These are phyloP conservation scores for Aspergillus sclerotiicarbonarius DNA, from an alignment of 495 filamentous ascomycete genomes.

Conservation along the genomic window DNA sequence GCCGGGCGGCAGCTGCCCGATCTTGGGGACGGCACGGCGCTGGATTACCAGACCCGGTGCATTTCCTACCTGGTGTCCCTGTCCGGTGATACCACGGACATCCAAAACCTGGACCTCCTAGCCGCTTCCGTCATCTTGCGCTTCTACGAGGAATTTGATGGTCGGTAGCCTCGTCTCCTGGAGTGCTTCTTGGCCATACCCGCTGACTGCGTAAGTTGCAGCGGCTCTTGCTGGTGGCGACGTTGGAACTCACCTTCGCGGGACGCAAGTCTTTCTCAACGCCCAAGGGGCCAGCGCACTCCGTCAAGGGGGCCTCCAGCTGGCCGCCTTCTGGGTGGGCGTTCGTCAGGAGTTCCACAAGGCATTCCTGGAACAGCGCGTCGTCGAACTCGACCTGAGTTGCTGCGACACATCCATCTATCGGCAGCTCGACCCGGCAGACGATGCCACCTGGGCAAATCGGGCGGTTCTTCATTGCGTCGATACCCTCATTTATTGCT, in stretches of 20 bases:
- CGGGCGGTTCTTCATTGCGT: conserved; percentile 25
- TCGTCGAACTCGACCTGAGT: conserved; percentile 20
- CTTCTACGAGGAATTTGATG: conserved; percentile 34
- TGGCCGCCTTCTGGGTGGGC: conserved; percentile 32
- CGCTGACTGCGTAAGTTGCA: conserved; percentile 4
- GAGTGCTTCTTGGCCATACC: no score
- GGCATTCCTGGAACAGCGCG: conserved; percentile 30
- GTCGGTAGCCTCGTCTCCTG: background rate
- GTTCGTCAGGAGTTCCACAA: conserved; percentile 37
- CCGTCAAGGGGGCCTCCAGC: conserved; percentile 19
- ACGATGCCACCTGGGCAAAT: conserved; percentile 29
- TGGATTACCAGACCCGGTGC: conserved; percentile 29
- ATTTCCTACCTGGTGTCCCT: conserved; percentile 24
- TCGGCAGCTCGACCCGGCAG: conserved; percentile 20
- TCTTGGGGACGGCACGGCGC: conserved; percentile 18
- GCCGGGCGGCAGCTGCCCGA: conserved; percentile 7
- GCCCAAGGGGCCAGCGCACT: conserved; percentile 16
- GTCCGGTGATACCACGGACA: conserved; percentile 17
- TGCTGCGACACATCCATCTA: conserved; percentile 14
- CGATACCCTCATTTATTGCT: conserved; percentile 28
- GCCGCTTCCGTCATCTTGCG: conserved; percentile 31
- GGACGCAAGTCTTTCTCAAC: conserved; percentile 22
- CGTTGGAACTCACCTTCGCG: conserved; percentile 19
- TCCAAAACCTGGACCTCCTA: conserved; percentile 27
- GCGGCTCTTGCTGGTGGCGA: conserved; percentile 21